Conservation (phyloP, 2,329 filamentous ascomycete species). For the Fusarium euwallaceae region DNA sequence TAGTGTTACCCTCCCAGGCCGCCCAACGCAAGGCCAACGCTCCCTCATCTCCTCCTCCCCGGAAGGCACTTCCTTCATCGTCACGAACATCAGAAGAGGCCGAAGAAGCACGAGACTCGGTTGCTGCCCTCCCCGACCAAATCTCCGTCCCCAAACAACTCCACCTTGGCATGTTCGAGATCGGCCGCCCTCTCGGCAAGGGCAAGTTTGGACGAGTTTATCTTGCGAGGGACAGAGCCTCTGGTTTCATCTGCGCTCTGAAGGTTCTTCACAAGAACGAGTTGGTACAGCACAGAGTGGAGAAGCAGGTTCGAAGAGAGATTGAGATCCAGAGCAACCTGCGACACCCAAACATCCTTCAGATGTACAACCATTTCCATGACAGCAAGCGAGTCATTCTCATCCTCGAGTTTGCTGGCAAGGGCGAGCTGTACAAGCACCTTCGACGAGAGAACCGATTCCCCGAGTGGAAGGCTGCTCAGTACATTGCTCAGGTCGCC, state of each 20-base stretch:
- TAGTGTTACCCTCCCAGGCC: conserved; percentile 76
- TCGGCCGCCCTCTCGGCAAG: conserved; percentile 87
- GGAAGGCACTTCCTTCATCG: conserved; percentile 62
- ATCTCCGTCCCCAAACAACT: conserved; percentile 73
- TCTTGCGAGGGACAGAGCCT: conserved; percentile 81
- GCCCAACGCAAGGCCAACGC: conserved; percentile 65
- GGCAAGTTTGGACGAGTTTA: conserved; percentile 91
- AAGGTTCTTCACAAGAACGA: conserved; percentile 90
- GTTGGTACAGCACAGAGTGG: conserved; percentile 79
- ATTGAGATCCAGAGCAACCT: conserved; percentile 92
- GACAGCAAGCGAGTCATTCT: conserved; percentile 89
- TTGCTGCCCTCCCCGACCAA: conserved; percentile 66
- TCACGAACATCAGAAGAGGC: conserved; percentile 63
- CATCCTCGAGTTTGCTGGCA: conserved; percentile 87
- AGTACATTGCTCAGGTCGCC: conserved; percentile 91
- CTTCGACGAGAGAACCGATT: conserved; percentile 82
- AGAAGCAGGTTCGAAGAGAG: conserved; percentile 88
- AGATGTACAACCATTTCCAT: conserved; percentile 89
- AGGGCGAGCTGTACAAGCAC: conserved; percentile 90
- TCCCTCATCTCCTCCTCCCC: conserved; percentile 63
- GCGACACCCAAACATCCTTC: conserved; percentile 85
- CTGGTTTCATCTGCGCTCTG: conserved; percentile 85
- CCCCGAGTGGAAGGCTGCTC: conserved; percentile 85
- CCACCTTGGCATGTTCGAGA: conserved; percentile 95
- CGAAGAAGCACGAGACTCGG: conserved; percentile 63